These are phyloP conservation scores for Diaporthe vaccinii DNA, from an alignment of 2,329 filamentous ascomycete genomes.

Conservation along the genomic window DNA sequence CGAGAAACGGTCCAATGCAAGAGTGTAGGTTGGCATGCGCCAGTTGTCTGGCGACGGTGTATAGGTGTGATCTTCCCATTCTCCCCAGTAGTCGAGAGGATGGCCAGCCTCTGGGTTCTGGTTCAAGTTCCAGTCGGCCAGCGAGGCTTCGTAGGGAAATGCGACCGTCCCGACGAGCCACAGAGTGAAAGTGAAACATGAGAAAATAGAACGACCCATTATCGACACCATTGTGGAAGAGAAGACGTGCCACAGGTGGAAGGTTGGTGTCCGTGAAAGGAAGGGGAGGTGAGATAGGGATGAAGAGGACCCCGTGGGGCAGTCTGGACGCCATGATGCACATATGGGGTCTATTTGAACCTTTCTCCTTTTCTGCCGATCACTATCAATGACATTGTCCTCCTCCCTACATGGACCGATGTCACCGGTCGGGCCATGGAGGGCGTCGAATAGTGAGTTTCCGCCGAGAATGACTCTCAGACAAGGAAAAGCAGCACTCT, in stretches of 20 bases:
- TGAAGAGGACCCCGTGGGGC: constrained; percentile 27
- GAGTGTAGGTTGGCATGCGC: constrained; percentile 59
- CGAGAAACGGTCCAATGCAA: constrained; percentile 72
- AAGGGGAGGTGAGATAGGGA: constrained; percentile 7
- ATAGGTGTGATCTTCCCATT: constrained; percentile 38
- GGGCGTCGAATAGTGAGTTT: constrained; percentile 22
- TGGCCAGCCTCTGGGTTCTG: constrained; percentile 20
- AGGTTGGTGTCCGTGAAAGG: neutral
- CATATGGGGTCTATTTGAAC: constrained; percentile 30
- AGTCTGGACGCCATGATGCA: constrained; percentile 22
- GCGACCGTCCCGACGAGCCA: constrained; percentile 30
- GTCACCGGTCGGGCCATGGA: constrained; percentile 7
- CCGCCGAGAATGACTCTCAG: constrained; percentile 19
- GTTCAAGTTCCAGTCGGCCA: constrained; percentile 39
- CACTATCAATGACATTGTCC: constrained; percentile 22
- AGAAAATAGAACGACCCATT: constrained; percentile 8
- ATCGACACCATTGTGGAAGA: constrained; percentile 28
- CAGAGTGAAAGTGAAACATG: constrained; percentile 33
- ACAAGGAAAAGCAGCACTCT: constrained; percentile 25
- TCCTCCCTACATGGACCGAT: constrained; percentile 21
- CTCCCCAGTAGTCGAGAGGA: constrained; percentile 40
- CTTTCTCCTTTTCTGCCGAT: constrained; percentile 29
- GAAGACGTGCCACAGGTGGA: constrained; percentile 1
- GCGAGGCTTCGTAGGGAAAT: constrained; percentile 36
- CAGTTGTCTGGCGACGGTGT: constrained; percentile 37